phyloP scores from a whole-genome alignment of 2,329 filamentous ascomycete genomes.

The Plenodomus tracheiphilus region DNA sequence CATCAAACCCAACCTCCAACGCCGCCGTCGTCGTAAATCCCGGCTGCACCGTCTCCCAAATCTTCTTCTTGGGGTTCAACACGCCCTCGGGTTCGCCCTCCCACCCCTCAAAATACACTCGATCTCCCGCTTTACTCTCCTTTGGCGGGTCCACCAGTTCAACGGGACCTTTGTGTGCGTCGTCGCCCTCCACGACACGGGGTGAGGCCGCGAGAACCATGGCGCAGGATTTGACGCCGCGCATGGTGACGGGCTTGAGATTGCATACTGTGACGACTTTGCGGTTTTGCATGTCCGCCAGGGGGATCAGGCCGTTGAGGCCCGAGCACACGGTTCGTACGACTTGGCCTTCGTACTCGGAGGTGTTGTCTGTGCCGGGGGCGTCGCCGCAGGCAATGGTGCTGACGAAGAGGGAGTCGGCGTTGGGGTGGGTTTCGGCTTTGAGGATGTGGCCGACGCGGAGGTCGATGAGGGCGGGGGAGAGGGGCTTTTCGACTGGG shows the following conservation, averaged over 20 bases:
- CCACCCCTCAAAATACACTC: constrained; percentile 94
- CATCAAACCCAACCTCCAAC: constrained; percentile 86
- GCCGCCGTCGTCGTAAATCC: constrained; percentile 87
- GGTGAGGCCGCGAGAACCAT: constrained; percentile 98
- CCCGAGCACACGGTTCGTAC: constrained; percentile 97
- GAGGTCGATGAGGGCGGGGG: constrained; percentile 87
- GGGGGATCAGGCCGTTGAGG: constrained; percentile 86
- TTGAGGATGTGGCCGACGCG: constrained; percentile 97
- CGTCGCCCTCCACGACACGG: constrained; percentile 77
- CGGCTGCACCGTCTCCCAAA: constrained; percentile 96
- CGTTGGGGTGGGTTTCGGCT: constrained; percentile 92
- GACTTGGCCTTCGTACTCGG: constrained; percentile 86
- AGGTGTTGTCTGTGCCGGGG: constrained; percentile 82
- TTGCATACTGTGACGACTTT: constrained; percentile 97
- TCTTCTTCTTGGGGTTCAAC: constrained; percentile 99
- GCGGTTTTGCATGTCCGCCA: constrained; percentile 95
- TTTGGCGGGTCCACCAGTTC: constrained; percentile 87
- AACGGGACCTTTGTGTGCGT: constrained; percentile 83
- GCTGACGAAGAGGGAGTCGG: constrained; percentile 92
- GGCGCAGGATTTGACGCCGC: constrained; percentile 76
- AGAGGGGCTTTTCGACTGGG: constrained; percentile 72
- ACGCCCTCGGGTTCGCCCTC: constrained; percentile 89
- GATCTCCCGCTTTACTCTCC: constrained; percentile 78
- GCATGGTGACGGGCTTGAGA: constrained; percentile 99
- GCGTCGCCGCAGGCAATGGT: constrained; percentile 94